These are phyloP conservation scores for Nowakowskiella sp. DNA, from an alignment of 192 early-diverging fungal genomes.

Conservation along the genomic window DNA sequence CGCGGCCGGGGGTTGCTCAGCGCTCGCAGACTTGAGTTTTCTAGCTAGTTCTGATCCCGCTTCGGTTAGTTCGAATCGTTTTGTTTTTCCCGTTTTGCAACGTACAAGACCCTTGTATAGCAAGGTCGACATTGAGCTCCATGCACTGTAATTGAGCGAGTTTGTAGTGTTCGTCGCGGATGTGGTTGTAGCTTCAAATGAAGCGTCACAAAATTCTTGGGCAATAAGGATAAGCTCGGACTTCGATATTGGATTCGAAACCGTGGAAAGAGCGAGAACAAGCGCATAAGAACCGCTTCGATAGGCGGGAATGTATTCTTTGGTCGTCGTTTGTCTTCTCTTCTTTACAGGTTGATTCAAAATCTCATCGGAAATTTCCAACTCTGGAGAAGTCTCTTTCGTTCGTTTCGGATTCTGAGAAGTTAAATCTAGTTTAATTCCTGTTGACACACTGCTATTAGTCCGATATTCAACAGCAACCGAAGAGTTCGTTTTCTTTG, in stretches of 20 bases:
- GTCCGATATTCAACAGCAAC: too few relatives aligned
- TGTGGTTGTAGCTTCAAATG: constrained; percentile 58
- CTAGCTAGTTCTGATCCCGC: constrained; percentile 57
- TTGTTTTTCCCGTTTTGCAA: constrained; percentile 50
- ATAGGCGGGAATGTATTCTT: constrained; percentile 65
- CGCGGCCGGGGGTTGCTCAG: constrained; percentile 9
- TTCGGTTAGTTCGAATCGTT: constrained; percentile 62
- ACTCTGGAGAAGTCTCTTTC: too few relatives aligned
- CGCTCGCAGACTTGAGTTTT: constrained; percentile 31
- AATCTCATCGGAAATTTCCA: too few relatives aligned
- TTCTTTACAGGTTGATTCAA: too few relatives aligned
- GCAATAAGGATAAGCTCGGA: constrained; percentile 55
- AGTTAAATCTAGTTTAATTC: too few relatives aligned
- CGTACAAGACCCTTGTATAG: constrained; percentile 51
- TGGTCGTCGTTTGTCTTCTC: too few relatives aligned
- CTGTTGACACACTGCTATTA: too few relatives aligned
- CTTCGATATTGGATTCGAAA: constrained; percentile 51
- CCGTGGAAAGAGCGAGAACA: constrained; percentile 53
- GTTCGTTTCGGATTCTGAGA: too few relatives aligned
- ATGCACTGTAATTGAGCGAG: constrained; percentile 80
- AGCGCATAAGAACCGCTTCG: constrained; percentile 77
- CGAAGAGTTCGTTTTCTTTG: too few relatives aligned
- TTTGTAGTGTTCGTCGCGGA: constrained; percentile 27
- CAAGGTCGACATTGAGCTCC: constrained; percentile 69
- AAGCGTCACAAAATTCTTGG: constrained; percentile 58